Conservation (phyloP, 306 rosid species). For the Acacia confusa region DNA sequence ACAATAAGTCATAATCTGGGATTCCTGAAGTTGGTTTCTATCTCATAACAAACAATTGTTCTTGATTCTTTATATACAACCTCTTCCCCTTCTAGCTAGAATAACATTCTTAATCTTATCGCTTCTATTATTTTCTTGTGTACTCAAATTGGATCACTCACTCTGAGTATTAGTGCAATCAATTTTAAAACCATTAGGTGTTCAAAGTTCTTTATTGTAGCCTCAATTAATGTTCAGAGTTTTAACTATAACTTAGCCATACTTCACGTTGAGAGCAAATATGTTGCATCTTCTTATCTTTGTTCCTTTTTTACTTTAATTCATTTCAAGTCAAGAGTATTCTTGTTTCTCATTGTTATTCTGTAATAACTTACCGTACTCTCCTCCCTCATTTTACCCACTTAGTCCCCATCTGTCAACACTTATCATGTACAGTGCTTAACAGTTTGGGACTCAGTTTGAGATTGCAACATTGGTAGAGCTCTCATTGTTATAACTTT, state of each 20-base stretch:
- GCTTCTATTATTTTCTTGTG: not conserved
- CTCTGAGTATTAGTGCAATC: not conserved
- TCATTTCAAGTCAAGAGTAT: not conserved
- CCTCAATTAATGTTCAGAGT: not conserved
- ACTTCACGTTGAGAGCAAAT: not conserved
- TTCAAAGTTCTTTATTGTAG: not conserved
- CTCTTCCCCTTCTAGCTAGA: not conserved
- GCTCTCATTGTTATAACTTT: not conserved
- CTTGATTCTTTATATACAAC: not conserved
- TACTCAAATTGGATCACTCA: not conserved
- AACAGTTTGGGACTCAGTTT: not conserved
- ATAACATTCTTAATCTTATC: not conserved
- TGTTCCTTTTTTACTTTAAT: not conserved
- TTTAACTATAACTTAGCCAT: not conserved
- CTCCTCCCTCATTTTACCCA: not conserved
- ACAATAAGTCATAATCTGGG: not conserved
- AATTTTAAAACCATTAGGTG: not conserved
- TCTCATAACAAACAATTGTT: not conserved
- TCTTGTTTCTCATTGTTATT: not conserved
- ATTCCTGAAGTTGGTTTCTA: not conserved
- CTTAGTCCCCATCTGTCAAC: not conserved
- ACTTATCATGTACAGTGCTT: not conserved
- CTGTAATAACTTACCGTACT: conserved; percentile 2
- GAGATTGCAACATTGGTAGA: not conserved
- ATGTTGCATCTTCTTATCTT: not conserved